phyloP scores from a whole-genome alignment of 768 basidiomycete species.

The Termitomyces sp. region DNA sequence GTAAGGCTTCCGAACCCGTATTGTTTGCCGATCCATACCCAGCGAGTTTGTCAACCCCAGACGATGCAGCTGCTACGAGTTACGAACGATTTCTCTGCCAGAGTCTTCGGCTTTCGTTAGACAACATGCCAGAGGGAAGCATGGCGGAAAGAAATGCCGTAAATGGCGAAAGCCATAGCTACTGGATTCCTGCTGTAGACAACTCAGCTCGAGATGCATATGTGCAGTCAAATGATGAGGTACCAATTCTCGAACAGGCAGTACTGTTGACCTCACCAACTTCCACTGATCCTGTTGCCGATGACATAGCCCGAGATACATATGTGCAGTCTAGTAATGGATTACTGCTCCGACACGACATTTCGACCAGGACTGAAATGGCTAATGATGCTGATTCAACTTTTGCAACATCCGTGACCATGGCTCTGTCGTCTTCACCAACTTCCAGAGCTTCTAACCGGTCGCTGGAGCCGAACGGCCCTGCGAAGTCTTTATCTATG shows the following conservation, averaged over 20 bases:
- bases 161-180: not conserved
- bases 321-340: not conserved
- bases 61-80: conserved; percentile 5
- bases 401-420: not conserved
- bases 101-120: too few relatives aligned
- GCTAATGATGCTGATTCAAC: not conserved
- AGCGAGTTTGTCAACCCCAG: conserved; percentile 40
- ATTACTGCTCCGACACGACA: not conserved
- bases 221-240: not conserved
- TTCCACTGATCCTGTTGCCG: not conserved
- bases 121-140: not conserved
- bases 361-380: not conserved
- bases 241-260: not conserved
- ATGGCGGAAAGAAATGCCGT: not conserved
- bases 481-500: not conserved
- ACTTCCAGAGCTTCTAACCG: not conserved
- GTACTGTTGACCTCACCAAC: not conserved
- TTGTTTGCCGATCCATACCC: conserved; percentile 40
- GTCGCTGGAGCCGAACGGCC: not conserved
- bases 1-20: conserved; percentile 24
- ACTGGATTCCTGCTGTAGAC: not conserved
- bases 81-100: not conserved
- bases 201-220: not conserved
- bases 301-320: not conserved
- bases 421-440: not conserved